A percentile compares a stretch with the other conserved stretches of the same genome.
These are phyloP conservation scores for Ascobolus immersus DNA, from an alignment of 495 filamentous ascomycete genomes.

Conservation along the genomic window DNA sequence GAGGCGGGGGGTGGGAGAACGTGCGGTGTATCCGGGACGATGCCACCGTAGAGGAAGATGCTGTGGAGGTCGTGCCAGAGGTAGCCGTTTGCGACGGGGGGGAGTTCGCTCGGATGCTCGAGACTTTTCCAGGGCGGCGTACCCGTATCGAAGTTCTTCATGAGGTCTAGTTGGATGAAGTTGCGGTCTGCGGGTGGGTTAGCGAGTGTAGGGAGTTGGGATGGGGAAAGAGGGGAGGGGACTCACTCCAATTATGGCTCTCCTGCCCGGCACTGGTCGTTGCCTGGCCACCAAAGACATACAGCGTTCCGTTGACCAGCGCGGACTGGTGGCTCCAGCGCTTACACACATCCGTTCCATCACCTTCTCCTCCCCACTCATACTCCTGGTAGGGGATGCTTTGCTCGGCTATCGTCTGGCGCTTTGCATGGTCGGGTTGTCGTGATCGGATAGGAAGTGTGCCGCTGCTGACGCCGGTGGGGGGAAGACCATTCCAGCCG, in stretches of 20 bases:
- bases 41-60: conserved; percentile 46
- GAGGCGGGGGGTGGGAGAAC: conserved; percentile 26
- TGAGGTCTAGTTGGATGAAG: conserved; percentile 39
- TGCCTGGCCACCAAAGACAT: conserved; percentile 46
- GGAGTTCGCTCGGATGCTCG: conserved; percentile 38
- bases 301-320: conserved; percentile 44
- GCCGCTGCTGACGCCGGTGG: background rate
- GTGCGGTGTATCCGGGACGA: conserved; percentile 34
- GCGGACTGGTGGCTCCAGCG: conserved; percentile 47
- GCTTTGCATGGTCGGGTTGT: too few species aligned
- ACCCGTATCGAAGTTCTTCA: conserved; percentile 37
- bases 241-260: conserved; percentile 37
- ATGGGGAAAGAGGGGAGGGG: background rate
- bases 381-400: conserved; percentile 2
- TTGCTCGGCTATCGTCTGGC: background rate
- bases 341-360: conserved; percentile 29
- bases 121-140: conserved; percentile 35
- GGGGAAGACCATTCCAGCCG: too few species aligned
- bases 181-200: conserved; percentile 47
- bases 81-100: conserved; percentile 40
- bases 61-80: conserved; percentile 44
- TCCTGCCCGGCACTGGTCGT: conserved; percentile 27
- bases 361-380: background rate
- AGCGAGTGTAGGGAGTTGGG: too few species aligned
- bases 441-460: too few species aligned